Base-by-base conservation (phyloP, 164 flowering plant genomes). In the Taxillus chinensis region DNA sequence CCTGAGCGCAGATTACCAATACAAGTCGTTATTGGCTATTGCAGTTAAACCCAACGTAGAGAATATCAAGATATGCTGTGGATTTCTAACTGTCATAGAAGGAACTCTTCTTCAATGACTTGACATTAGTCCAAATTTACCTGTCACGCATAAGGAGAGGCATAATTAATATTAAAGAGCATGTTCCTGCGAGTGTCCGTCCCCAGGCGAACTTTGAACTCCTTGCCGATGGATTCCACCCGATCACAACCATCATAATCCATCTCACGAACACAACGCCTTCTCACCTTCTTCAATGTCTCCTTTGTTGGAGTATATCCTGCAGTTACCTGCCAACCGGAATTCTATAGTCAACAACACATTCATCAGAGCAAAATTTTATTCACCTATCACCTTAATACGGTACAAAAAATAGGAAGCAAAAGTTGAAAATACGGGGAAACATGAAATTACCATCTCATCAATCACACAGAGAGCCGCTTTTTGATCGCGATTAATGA, bases 201-300 rank as follows among this genome's bases (percentile, higher is more conserved):
- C 17, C 90, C 90, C 91, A 89, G 64, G 45, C 80, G 77, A 48
- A 82, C 76, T 0, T 72, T 71, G 53, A 79, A 83, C 61, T 74
- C 67, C 60, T 41, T 73, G 41, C 83, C 84, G 7, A 87, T 52
- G 56, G 86, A 68, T 2, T 80, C 78, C 65, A 89, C 83, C 52
- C 53, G 64, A n/a, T 79, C 83, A 74, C 79, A 67, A 56, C 84
- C 71, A 50, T 82, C 90, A 55, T 82, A 65, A 67, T 95, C 92
- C 79, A 83, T 70, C 72, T 89, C 92, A 56, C 99, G 69, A 7
- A 70, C 58, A 57, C 96, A 84, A 59, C 99, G 84, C 73, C 99
- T 87, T 70, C 93, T 78, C 17, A 90, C 71, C 77, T 83, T 91
- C 70, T 77, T 86, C 11, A 95, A 80, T 38, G 72, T 81, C 64